A percentile compares a stretch with the other conserved stretches of the same genome.
These are phyloP conservation scores for Nephromyces sp. DNA, from an alignment of 169 alveolate species.

Conservation along the genomic window DNA sequence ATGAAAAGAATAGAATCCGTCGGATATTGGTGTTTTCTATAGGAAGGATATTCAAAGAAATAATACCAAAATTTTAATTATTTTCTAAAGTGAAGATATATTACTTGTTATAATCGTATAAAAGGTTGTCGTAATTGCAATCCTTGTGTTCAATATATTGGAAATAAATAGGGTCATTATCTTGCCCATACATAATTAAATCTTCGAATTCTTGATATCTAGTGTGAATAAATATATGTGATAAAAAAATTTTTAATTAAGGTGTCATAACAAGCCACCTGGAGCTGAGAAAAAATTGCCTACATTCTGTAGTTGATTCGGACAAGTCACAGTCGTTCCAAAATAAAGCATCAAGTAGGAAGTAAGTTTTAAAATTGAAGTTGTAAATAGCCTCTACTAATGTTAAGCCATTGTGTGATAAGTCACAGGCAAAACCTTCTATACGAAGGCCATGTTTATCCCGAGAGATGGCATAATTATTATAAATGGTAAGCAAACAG, in stretches of 20 bases:
- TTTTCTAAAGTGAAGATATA: too few relatives aligned
- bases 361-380: neutral
- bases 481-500: conserved; percentile 5
- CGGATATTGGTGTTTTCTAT: neutral
- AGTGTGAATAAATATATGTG: neutral
- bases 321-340: neutral
- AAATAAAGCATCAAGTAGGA: neutral
- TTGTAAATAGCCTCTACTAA: neutral
- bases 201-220: neutral
- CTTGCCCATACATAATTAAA: neutral
- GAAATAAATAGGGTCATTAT: neutral
- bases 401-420: neutral
- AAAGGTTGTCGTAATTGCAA: neutral
- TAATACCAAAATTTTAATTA: too few relatives aligned
- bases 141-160: neutral
- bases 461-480: neutral
- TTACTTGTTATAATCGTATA: neutral
- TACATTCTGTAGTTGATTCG: neutral
- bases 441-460: conserved; percentile 7
- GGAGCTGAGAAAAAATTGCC: neutral
- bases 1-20: conserved; percentile 9
- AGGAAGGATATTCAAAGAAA: too few relatives aligned
- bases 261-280: neutral
- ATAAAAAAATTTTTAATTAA: too few relatives aligned
- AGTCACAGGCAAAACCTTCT: neutral